Conservation (phyloP, 768 basidiomycete genomes). For the Mycena venus region DNA sequence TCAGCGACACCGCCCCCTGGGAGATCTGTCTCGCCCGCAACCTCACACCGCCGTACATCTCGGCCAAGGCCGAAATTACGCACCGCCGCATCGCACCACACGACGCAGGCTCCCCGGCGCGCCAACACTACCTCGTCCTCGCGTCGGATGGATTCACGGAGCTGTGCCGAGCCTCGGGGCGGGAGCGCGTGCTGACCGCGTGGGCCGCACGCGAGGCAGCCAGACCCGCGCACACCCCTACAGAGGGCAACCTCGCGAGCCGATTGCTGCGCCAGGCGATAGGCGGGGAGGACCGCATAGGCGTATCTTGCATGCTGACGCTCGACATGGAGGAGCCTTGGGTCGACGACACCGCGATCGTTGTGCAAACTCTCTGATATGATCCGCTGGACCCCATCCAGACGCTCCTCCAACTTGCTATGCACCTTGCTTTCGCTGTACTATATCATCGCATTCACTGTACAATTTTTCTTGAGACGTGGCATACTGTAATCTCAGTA, state of each 20-base stretch:
- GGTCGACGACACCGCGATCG: slow-evolving; percentile 78
- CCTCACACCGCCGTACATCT: slow-evolving; percentile 75
- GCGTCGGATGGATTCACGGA: slow-evolving; percentile 79
- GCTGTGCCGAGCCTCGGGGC: slow-evolving; percentile 63
- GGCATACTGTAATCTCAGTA: slow-evolving; percentile 6
- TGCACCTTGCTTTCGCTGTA: slow-evolving; percentile 5
- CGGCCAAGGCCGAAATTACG: slow-evolving; percentile 72
- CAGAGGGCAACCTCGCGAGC: slow-evolving; percentile 56
- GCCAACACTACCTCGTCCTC: slow-evolving; percentile 69
- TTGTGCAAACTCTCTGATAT: slow-evolving; percentile 69
- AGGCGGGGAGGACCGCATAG: slow-evolving; percentile 66
- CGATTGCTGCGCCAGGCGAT: slow-evolving; percentile 68
- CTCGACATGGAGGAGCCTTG: slow-evolving; percentile 75
- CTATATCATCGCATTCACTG: not conserved
- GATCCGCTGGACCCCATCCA: not conserved
- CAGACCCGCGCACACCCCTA: slow-evolving; percentile 37
- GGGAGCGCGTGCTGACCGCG: slow-evolving; percentile 59
- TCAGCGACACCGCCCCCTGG: slow-evolving; percentile 72
- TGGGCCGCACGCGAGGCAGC: slow-evolving; percentile 64
- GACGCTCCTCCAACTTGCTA: not conserved
- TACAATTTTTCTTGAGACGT: not conserved
- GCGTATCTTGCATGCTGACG: slow-evolving; percentile 71
- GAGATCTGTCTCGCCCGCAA: slow-evolving; percentile 77
- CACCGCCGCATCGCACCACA: slow-evolving; percentile 61
- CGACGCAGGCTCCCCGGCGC: slow-evolving; percentile 21